phyloP scores from a whole-genome alignment of 1,284 basidiomycete species.

The Sanguinoderma infundibulare region DNA sequence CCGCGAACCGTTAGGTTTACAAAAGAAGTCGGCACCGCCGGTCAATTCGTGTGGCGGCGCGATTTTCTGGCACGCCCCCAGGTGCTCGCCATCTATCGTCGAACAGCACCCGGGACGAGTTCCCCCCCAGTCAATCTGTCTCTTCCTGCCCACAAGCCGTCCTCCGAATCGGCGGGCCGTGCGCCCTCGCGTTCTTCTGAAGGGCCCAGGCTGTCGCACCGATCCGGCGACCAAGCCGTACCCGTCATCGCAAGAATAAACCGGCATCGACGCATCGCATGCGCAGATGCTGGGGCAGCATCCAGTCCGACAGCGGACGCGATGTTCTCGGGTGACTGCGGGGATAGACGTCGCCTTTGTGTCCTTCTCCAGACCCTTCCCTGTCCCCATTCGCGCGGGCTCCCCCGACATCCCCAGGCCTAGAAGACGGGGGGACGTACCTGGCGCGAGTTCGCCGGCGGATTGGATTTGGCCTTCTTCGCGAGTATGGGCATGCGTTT shows the following conservation, averaged over 20 bases:
- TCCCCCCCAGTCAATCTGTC: conserved; percentile 20
- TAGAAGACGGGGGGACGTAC: conserved; percentile 4
- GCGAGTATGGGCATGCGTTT: conserved; percentile 1
- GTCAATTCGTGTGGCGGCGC: conserved; percentile 6
- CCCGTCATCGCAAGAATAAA: neutral
- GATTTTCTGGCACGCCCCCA: neutral
- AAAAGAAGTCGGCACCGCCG: conserved; percentile 19
- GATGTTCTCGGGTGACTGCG: conserved; percentile 11
- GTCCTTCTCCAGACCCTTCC: neutral
- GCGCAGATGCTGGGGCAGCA: conserved; percentile 3
- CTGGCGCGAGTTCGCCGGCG: neutral
- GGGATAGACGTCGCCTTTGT: neutral
- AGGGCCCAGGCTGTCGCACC: neutral
- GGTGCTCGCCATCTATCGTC: too few species aligned
- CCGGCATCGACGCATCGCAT: neutral
- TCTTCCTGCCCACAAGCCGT: conserved; percentile 3
- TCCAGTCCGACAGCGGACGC: conserved; percentile 9
- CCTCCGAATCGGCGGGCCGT: neutral
- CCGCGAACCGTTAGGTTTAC: conserved; percentile 26
- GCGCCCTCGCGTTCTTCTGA: neutral
- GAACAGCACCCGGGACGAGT: conserved; percentile 14
- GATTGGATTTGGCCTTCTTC: neutral
- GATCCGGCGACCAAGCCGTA: conserved; percentile 4
- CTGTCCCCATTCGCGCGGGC: neutral
- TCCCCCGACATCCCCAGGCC: conserved; percentile 5